Evolutionary conservation across 352 stramenopile species (phyloP).

Genomic region (Globisporangium paroecandrum): DNA sequence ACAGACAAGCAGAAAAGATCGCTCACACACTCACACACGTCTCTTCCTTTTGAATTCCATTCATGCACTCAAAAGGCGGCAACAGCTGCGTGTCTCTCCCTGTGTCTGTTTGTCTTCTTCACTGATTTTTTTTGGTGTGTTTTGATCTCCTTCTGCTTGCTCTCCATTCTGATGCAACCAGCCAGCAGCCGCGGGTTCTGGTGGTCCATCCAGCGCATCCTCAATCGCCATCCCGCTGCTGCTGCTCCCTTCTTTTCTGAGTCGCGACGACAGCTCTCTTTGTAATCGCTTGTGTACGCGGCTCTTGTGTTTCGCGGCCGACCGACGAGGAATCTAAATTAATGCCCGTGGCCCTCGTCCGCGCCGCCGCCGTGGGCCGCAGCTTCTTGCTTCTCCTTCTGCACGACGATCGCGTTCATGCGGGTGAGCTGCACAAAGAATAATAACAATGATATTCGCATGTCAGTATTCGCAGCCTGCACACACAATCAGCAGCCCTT

Average conservation of each 20-base stretch:
- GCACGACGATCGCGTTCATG: conserved; percentile 79
- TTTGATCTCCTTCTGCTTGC: not conserved
- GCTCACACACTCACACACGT: conserved; percentile 1
- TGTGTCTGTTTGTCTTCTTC: conserved; percentile 4
- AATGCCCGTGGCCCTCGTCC: conserved; percentile 47
- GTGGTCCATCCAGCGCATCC: conserved; percentile 10
- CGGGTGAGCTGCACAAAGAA: conserved; percentile 49
- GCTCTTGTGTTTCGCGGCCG: not conserved
- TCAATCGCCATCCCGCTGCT: conserved; percentile 1
- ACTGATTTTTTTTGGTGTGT: not conserved
- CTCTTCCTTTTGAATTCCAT: conserved; percentile 17
- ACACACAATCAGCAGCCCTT: not conserved
- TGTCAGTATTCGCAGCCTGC: not conserved
- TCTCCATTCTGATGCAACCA: not conserved
- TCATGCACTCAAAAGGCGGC: conserved; percentile 13
- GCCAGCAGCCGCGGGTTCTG: conserved; percentile 10
- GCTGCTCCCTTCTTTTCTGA: conserved; percentile 4
- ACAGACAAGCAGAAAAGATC: not conserved
- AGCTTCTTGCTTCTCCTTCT: conserved; percentile 76
- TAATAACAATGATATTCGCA: not conserved
- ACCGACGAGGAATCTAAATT: conserved; percentile 24
- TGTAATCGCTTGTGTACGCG: not conserved
- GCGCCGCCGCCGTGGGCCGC: conserved; percentile 31
- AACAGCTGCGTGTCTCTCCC: conserved; percentile 1
- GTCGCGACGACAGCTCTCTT: conserved; percentile 2